phyloP scores from a whole-genome alignment of 768 basidiomycete species.

The Cytidiella melzeri region DNA sequence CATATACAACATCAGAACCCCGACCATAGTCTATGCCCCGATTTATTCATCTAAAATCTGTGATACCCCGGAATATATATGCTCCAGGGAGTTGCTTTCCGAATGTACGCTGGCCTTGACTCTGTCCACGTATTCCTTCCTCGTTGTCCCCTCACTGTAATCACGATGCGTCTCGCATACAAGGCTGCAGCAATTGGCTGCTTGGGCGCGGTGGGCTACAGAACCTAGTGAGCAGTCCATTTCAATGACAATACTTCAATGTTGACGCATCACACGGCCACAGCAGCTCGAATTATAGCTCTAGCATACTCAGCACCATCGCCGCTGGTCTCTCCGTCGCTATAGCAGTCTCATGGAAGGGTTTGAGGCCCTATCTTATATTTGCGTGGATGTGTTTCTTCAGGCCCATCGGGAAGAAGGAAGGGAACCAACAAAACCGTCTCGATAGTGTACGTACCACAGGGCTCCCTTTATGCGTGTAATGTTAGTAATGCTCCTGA shows the following conservation, averaged over 20 bases:
- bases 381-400: slow-evolving; percentile 12
- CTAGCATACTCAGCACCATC: not conserved
- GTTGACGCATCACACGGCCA: not conserved
- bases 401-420: slow-evolving; percentile 10
- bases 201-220: slow-evolving; percentile 12
- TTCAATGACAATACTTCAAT: too few relatives aligned
- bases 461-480: too few relatives aligned
- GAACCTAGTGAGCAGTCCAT: slow-evolving; percentile 4
- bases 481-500: too few relatives aligned
- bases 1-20: too few relatives aligned
- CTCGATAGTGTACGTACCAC: slow-evolving; percentile 4
- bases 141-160: too few relatives aligned
- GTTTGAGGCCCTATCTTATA: slow-evolving; percentile 7
- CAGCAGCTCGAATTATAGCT: slow-evolving; percentile 2
- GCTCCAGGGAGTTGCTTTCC: too few relatives aligned
- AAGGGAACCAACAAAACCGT: not conserved
- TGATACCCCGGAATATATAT: too few relatives aligned
- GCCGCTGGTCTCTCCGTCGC: slow-evolving; percentile 5
- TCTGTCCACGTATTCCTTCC: too few relatives aligned
- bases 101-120: too few relatives aligned
- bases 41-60: too few relatives aligned
- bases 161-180: not conserved
- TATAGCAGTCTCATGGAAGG: slow-evolving; percentile 1
- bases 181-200: slow-evolving; percentile 10
- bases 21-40: too few relatives aligned